Base-by-base conservation (phyloP, 2,329 filamentous ascomycete species). In the Cadophora luteo-olivacea region DNA sequence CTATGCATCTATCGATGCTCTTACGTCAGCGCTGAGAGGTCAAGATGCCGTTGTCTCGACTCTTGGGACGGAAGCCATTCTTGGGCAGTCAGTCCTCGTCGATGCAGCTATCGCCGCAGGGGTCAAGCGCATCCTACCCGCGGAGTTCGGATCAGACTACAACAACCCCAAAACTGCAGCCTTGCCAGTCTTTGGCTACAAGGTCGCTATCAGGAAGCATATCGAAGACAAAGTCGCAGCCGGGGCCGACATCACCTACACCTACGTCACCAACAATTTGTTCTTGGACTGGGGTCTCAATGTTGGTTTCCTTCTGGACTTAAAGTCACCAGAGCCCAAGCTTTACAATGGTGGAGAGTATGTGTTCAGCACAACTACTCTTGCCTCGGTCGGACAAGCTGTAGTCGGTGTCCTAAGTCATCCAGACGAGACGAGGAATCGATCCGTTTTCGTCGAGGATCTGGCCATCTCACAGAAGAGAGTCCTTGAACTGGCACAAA, bases 21-120 rank as follows among this genome's bases (percentile, higher is more conserved):
- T 88, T 9, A 80, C 78, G 1, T 54, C 77, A 0, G 85, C 84
- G 2, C 82, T 91, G 60, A 73, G 82, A 58, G 85, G 84, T 49
- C 84, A 89, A 70, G 88, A 91, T 75, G 88, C 85, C 0, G 81
- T 89, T 6, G 75, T 91, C 63, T 85, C 83, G 4, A 79, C 84
- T 0, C 80, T 90, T 32, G 76, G 73, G 29, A 58, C 32, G 2
- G 64, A 70, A 7, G 75, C 73, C 0, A 5, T n/a, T 1, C 79
- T 78, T 22, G 79, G 79, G 4, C 88, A 90, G 75, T 77, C 78
- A 16, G 77, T 80, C 22, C 74, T 90, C 65, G 82, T 89, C 57
- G 84, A 90, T 61, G 88, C 87, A 0, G 83, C 87, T 16, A 81
- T 86, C 55, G 83, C 83, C 7, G 68, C 68, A n/a, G 68, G 68